These are phyloP conservation scores for Smittium culicis DNA, from an alignment of 371 early-diverging fungal species.

Conservation along the genomic window DNA sequence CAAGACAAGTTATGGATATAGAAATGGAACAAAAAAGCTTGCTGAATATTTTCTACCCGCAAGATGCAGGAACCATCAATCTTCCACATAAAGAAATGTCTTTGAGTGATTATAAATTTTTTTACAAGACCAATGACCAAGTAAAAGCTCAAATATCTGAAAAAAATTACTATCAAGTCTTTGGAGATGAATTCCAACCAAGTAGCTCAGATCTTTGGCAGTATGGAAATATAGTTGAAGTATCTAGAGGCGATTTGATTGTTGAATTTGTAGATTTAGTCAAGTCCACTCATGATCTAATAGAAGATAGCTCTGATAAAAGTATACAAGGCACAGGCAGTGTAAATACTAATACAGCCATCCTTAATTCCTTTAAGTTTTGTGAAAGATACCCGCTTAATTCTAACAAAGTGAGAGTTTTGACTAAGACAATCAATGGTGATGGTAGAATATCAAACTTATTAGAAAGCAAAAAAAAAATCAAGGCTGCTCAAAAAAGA, in stretches of 20 bases:
- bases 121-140: conserved; percentile 22
- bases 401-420: conserved; percentile 26
- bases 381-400: conserved; percentile 30
- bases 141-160: conserved; percentile 24
- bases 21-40: conserved; percentile 4
- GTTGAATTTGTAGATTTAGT: conserved; percentile 11
- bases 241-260: conserved; percentile 27
- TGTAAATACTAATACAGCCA: conserved; percentile 7
- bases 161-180: conserved; percentile 4
- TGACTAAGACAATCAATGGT: conserved; percentile 23
- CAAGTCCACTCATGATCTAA: neutral
- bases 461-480: neutral
- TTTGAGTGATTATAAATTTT: conserved; percentile 24
- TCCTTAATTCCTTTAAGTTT: conserved; percentile 19
- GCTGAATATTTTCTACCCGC: conserved; percentile 14
- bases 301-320: neutral
- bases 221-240: conserved; percentile 21
- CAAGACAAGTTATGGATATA: conserved; percentile 15
- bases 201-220: conserved; percentile 22
- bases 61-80: conserved; percentile 20
- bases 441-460: conserved; percentile 20
- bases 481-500: neutral
- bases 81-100: conserved; percentile 28
- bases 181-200: neutral
- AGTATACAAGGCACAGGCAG: neutral